Evolutionary conservation across 2,329 filamentous ascomycete species (phyloP).

Genomic region (Ceratocystis colombiana): DNA sequence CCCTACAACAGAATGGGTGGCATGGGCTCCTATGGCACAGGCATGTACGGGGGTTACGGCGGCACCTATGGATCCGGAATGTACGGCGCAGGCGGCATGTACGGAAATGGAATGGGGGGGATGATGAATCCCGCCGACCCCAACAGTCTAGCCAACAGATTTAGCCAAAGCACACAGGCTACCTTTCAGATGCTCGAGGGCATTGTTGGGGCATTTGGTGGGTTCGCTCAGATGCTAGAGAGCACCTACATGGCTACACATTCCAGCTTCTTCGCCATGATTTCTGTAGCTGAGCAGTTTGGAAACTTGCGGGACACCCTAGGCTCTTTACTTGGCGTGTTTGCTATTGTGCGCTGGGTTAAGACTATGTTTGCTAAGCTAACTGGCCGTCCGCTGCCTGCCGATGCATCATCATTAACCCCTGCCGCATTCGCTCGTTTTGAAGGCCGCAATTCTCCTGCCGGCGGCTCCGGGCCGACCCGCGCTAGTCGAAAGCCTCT

Average conservation of each 20-base stretch:
- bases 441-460: slow-evolving; percentile 52
- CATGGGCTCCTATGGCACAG: slow-evolving; percentile 34
- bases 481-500: slow-evolving; percentile 89
- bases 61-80: slow-evolving; percentile 38
- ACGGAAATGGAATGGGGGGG: slow-evolving; percentile 38
- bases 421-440: slow-evolving; percentile 87
- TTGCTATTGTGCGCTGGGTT: slow-evolving; percentile 90
- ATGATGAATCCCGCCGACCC: slow-evolving; percentile 63
- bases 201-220: slow-evolving; percentile 90
- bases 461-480: slow-evolving; percentile 53
- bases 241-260: slow-evolving; percentile 99
- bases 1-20: slow-evolving; percentile 41
- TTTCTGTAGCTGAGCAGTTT: slow-evolving; percentile 95
- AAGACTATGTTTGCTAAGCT: slow-evolving; percentile 84
- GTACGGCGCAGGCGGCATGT: slow-evolving; percentile 39
- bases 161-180: slow-evolving; percentile 87
- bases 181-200: slow-evolving; percentile 98
- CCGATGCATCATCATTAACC: slow-evolving; percentile 75
- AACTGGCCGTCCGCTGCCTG: slow-evolving; percentile 81
- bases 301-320: slow-evolving; percentile 86
- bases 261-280: slow-evolving; percentile 97
- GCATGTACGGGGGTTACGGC: slow-evolving; percentile 29
- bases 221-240: slow-evolving; percentile 97
- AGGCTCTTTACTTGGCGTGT: slow-evolving; percentile 88
- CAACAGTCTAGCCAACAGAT: slow-evolving; percentile 88